Conservation (phyloP, 208 protist genomes). For the Endotrypanum monterogeii region DNA sequence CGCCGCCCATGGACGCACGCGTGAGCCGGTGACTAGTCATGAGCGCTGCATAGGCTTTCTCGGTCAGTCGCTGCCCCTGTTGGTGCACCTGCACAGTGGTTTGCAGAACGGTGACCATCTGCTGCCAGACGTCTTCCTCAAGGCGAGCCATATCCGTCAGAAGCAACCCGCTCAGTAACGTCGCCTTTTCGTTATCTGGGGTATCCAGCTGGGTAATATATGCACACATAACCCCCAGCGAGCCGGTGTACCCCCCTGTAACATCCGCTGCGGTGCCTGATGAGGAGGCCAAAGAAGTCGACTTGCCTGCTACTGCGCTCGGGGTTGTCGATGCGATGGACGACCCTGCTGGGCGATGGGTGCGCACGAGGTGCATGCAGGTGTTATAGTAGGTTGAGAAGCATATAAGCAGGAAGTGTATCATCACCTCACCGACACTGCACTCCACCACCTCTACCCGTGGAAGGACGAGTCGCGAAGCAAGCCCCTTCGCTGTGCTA, state of each 20-base stretch:
- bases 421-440: slow-evolving; percentile 34
- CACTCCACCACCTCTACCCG: slow-evolving; percentile 32
- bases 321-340: not conserved
- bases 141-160: slow-evolving; percentile 27
- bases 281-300: not conserved
- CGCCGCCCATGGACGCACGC: not conserved
- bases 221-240: slow-evolving; percentile 23
- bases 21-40: slow-evolving; percentile 5
- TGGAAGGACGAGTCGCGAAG: slow-evolving; percentile 8
- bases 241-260: not conserved
- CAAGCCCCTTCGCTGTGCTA: not conserved
- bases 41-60: slow-evolving; percentile 19
- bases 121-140: slow-evolving; percentile 30
- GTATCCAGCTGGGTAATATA: slow-evolving; percentile 28
- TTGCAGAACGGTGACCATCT: slow-evolving; percentile 33
- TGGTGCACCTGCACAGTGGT: slow-evolving; percentile 21
- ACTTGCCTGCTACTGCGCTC: not conserved
- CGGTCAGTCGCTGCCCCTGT: slow-evolving; percentile 22
- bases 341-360: slow-evolving; percentile 9
- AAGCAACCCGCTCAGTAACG: slow-evolving; percentile 23
- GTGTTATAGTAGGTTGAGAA: slow-evolving; percentile 29
- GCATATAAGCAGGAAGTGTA: slow-evolving; percentile 34
- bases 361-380: slow-evolving; percentile 25
- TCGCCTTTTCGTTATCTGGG: slow-evolving; percentile 18
- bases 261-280: not conserved